A percentile compares a stretch with the other conserved stretches of the same genome.
Evolutionary conservation across 2,329 filamentous ascomycete species (phyloP).

Genomic region (Colletotrichum sp.): DNA sequence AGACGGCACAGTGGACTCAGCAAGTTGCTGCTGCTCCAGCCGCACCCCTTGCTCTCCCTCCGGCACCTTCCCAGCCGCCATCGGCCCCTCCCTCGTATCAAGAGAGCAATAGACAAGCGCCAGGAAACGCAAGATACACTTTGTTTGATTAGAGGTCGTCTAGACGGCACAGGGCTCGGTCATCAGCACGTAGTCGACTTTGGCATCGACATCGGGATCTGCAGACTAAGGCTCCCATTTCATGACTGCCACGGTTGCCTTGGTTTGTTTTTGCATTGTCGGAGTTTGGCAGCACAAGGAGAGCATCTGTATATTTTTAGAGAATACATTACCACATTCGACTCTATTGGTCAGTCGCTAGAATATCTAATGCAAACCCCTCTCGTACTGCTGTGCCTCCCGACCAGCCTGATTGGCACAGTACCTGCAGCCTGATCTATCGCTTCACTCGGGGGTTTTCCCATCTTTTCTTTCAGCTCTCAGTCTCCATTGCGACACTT

Average conservation of each 20-base stretch:
- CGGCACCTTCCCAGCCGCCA: not conserved
- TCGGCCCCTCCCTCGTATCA: slow-evolving; percentile 15
- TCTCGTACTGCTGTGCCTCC: not conserved
- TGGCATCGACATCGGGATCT: not conserved
- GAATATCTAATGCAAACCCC: not conserved
- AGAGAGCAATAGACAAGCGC: slow-evolving; percentile 15
- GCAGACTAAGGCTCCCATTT: not conserved
- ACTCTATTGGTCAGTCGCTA: not conserved
- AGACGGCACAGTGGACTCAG: slow-evolving; percentile 46
- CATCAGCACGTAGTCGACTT: not conserved
- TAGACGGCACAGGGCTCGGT: not conserved
- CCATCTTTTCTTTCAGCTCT: no score
- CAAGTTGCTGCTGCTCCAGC: not conserved
- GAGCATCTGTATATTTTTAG: not conserved
- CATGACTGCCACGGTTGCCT: not conserved
- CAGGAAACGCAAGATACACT: slow-evolving; percentile 9
- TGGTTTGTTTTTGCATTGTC: not conserved
- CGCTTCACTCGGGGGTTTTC: no score
- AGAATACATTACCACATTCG: not conserved
- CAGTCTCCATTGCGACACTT: no score
- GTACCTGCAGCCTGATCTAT: not conserved
- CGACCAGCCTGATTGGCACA: not conserved
- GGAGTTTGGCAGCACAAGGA: not conserved
- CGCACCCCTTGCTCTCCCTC: not conserved
- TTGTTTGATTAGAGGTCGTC: slow-evolving; percentile 19